A percentile compares a stretch with the other conserved stretches of the same genome.
These are phyloP conservation scores for Periconia digitata DNA, from an alignment of 2,329 filamentous ascomycete species.

Conservation along the genomic window DNA sequence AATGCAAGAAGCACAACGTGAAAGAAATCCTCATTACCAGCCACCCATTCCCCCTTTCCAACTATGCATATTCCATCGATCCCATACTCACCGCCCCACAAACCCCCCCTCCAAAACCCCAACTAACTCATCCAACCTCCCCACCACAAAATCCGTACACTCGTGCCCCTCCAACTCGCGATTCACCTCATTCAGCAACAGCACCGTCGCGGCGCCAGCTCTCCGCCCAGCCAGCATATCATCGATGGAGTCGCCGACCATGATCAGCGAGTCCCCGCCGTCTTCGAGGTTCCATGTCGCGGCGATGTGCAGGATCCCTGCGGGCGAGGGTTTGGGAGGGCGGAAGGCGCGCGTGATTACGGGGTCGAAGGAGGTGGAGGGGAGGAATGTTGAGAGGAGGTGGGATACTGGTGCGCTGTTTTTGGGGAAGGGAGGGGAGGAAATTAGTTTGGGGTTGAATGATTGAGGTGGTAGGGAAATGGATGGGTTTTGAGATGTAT, in stretches of 20 bases:
- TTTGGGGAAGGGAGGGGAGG: too few species aligned
- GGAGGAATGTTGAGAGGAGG: slow-evolving; percentile 74
- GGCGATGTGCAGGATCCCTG: slow-evolving; percentile 85
- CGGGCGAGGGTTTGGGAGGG: slow-evolving; percentile 84
- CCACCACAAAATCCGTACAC: slow-evolving; percentile 75
- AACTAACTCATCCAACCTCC: slow-evolving; percentile 72
- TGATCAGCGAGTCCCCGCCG: slow-evolving; percentile 51
- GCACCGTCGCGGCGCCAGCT: slow-evolving; percentile 87
- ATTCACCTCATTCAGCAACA: slow-evolving; percentile 85
- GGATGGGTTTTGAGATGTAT: too few species aligned
- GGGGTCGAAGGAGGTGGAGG: slow-evolving; percentile 68
- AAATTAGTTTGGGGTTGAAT: neutral
- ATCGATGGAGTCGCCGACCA: slow-evolving; percentile 71
- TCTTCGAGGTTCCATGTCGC: slow-evolving; percentile 63
- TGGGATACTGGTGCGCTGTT: slow-evolving; percentile 65
- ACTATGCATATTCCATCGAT: slow-evolving; percentile 1
- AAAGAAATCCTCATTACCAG: neutral
- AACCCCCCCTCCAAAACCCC: slow-evolving; percentile 75
- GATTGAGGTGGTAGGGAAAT: neutral
- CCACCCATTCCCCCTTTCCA: neutral
- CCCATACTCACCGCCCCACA: slow-evolving; percentile 56
- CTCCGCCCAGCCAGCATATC: slow-evolving; percentile 86
- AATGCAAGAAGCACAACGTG: too few species aligned
- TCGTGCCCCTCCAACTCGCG: slow-evolving; percentile 67
- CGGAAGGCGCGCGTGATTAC: slow-evolving; percentile 82